A percentile compares a stretch with the other conserved stretches of the same genome.
Evolutionary conservation across 2,329 filamentous ascomycete genomes (phyloP).

Genomic region (Claviceps citrina): DNA sequence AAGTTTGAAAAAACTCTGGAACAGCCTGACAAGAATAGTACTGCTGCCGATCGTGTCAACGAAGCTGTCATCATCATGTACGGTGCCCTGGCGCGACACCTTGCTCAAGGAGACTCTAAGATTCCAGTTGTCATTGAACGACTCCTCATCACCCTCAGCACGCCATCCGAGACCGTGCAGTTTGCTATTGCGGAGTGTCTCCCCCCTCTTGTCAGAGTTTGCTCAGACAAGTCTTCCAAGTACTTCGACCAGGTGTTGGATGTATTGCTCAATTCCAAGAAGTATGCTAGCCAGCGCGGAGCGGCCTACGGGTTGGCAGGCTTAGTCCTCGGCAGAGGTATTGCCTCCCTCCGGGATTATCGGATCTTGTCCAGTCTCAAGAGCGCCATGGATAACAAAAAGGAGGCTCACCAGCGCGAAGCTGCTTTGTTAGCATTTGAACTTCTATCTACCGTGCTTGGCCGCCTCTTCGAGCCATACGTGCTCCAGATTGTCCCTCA

Average conservation of each 20-base stretch:
- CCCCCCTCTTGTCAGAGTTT: slow-evolving; percentile 75
- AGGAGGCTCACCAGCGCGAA: slow-evolving; percentile 75
- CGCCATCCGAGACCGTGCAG: slow-evolving; percentile 90
- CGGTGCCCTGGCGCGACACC: slow-evolving; percentile 77
- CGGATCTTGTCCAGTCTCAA: slow-evolving; percentile 71
- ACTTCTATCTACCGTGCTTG: slow-evolving; percentile 71
- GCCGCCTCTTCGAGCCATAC: slow-evolving; percentile 86
- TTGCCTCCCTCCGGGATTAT: slow-evolving; percentile 67
- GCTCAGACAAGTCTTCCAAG: slow-evolving; percentile 57
- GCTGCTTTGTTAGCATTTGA: slow-evolving; percentile 84
- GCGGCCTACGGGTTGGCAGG: slow-evolving; percentile 91
- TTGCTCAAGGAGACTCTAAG: slow-evolving; percentile 71
- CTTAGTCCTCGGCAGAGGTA: slow-evolving; percentile 74
- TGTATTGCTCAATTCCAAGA: slow-evolving; percentile 71
- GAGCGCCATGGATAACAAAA: slow-evolving; percentile 85
- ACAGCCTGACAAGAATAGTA: slow-evolving; percentile 64
- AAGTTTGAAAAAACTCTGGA: slow-evolving; percentile 83
- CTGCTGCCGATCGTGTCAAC: slow-evolving; percentile 77
- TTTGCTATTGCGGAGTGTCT: slow-evolving; percentile 91
- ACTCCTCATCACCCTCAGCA: slow-evolving; percentile 73
- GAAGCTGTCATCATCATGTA: slow-evolving; percentile 97
- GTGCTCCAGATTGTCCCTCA: slow-evolving; percentile 91
- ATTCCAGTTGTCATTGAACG: slow-evolving; percentile 78
- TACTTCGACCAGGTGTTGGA: slow-evolving; percentile 74
- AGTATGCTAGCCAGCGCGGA: slow-evolving; percentile 81